These are phyloP conservation scores for Jasminum sambac DNA, from an alignment of 257 asterid genomes.

Conservation along the genomic window DNA sequence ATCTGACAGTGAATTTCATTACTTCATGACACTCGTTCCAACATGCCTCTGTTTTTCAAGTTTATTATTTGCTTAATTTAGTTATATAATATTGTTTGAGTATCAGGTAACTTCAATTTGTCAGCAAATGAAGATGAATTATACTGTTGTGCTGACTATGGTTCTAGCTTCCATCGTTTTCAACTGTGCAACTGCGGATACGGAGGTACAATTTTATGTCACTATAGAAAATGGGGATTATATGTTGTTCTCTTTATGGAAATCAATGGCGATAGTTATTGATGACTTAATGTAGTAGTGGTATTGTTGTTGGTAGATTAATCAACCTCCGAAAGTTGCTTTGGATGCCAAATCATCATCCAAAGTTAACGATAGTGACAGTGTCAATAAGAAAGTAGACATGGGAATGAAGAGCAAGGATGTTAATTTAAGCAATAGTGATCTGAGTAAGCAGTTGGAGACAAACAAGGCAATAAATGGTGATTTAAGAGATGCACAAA, in stretches of 20 bases:
- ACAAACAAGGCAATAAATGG: not conserved
- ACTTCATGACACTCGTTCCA: constrained; percentile 14
- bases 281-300: constrained; percentile 11
- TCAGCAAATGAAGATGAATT: constrained; percentile 41
- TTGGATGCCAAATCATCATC: constrained; percentile 21
- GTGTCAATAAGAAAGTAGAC: constrained; percentile 33
- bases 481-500: constrained; percentile 17
- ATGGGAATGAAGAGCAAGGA: constrained; percentile 23
- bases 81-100: constrained; percentile 1
- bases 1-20: constrained; percentile 1
- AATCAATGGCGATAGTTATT: not conserved
- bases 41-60: not conserved
- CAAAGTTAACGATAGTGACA: constrained; percentile 28
- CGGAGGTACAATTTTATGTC: constrained; percentile 47
- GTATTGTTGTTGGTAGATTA: constrained; percentile 35
- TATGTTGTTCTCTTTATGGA: not conserved
- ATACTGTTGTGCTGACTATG: constrained; percentile 28
- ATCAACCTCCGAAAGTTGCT: constrained; percentile 26
- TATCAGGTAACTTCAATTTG: constrained; percentile 26
- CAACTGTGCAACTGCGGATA: constrained; percentile 39
- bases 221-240: not conserved
- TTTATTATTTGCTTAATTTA: not conserved
- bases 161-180: constrained; percentile 38
- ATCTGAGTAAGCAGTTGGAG: constrained; percentile 23
- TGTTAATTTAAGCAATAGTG: constrained; percentile 27